Evolutionary conservation across 768 basidiomycete species (phyloP).

Genomic region (Favolaschia claudopus): DNA sequence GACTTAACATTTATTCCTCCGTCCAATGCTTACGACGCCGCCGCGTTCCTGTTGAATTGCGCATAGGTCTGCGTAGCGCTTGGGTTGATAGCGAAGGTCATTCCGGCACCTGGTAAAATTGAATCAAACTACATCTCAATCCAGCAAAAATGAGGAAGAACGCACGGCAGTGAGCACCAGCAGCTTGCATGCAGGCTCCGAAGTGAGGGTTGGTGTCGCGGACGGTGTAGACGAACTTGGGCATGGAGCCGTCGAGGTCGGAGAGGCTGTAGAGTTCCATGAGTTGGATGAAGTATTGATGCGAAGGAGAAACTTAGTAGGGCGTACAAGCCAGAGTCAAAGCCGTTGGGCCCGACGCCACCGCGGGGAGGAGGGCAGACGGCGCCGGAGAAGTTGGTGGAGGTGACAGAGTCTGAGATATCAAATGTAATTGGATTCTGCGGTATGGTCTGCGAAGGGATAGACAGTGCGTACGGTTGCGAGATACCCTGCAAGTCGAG

Average conservation of each 20-base stretch:
- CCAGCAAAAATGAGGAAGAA: neutral
- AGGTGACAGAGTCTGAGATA: constrained; percentile 13
- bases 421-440: no score
- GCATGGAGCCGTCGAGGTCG: constrained; percentile 24
- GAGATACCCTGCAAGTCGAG: constrained; percentile 14
- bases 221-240: constrained; percentile 26
- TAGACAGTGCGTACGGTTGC: constrained; percentile 19
- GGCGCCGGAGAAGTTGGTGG: constrained; percentile 17
- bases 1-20: no score
- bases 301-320: neutral
- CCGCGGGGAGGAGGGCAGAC: constrained; percentile 25
- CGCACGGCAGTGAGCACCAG: constrained; percentile 30
- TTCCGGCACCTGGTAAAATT: constrained; percentile 15
- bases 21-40: constrained; percentile 26
- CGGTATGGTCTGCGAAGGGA: no score
- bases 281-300: neutral
- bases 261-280: constrained; percentile 20
- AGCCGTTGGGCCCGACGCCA: constrained; percentile 21
- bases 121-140: neutral
- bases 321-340: constrained; percentile 30
- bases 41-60: constrained; percentile 27
- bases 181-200: constrained; percentile 27
- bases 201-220: constrained; percentile 29
- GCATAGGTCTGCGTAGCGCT: constrained; percentile 20
- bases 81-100: constrained; percentile 29